These are phyloP conservation scores for Teratosphaeria viscida DNA, from an alignment of 2,329 filamentous ascomycete genomes.

Conservation along the genomic window DNA sequence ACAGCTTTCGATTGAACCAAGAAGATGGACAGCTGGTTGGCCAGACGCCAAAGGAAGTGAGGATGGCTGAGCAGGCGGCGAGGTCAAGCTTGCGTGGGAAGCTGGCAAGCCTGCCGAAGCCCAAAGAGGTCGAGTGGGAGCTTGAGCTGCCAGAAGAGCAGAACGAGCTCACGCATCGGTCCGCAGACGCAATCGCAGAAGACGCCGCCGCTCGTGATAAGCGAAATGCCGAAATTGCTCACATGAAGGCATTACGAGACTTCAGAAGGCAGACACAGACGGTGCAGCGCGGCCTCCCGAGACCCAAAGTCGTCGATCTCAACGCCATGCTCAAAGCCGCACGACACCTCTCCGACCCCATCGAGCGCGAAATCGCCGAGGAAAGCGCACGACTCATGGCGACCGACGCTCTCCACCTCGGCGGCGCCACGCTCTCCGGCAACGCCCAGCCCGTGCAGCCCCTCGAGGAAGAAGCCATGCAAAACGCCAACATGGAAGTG, in stretches of 20 bases:
- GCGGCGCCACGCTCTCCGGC: constrained; percentile 55
- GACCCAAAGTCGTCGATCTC: constrained; percentile 64
- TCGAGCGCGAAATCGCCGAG: constrained; percentile 58
- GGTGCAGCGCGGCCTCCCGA: constrained; percentile 73
- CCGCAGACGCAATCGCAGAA: constrained; percentile 48
- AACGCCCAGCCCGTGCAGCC: constrained; percentile 48
- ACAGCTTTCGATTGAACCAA: constrained; percentile 74
- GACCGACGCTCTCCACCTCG: constrained; percentile 69
- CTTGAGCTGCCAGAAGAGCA: constrained; percentile 81
- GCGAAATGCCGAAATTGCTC: constrained; percentile 50
- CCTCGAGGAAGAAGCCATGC: constrained; percentile 61
- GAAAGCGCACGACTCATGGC: constrained; percentile 74
- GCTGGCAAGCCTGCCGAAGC: constrained; percentile 77
- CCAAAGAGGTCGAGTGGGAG: constrained; percentile 90
- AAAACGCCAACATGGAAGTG: constrained; percentile 67
- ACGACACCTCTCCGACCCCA: constrained; percentile 49
- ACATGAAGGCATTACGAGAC: constrained; percentile 58
- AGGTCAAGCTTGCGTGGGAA: constrained; percentile 59
- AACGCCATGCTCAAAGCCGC: constrained; percentile 56
- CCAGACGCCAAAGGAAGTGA: constrained; percentile 68
- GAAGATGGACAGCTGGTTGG: constrained; percentile 59
- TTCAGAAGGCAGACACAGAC: constrained; percentile 79
- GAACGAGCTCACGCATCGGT: constrained; percentile 42
- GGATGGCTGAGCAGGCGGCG: constrained; percentile 56
- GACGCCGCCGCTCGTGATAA: constrained; percentile 66